A percentile compares a stretch with the other conserved stretches of the same genome.
Conservation (phyloP, 805 yeast species). For the Scheffersomyces amazonensis region DNA sequence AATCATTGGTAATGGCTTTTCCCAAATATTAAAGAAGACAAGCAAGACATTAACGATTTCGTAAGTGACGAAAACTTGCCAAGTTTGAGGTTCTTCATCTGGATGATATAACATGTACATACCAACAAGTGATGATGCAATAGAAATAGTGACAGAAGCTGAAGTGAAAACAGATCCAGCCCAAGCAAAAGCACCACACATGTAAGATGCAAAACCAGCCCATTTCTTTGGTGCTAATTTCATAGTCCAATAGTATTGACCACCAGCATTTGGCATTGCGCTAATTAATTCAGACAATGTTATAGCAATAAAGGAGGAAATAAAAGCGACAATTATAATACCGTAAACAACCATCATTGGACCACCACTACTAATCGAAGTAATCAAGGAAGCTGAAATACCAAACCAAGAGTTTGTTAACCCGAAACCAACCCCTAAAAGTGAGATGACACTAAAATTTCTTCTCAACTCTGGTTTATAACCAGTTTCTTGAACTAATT, state of each 20-base stretch:
- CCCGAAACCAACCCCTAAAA: slow-evolving; percentile 59
- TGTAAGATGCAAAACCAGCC: slow-evolving; percentile 49
- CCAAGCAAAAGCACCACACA: slow-evolving; percentile 64
- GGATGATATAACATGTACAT: slow-evolving; percentile 41
- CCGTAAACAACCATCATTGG: slow-evolving; percentile 58
- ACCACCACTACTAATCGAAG: slow-evolving; percentile 58
- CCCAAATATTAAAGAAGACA: slow-evolving; percentile 49
- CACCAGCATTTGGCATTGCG: slow-evolving; percentile 57
- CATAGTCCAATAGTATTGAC: slow-evolving; percentile 59
- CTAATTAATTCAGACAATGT: slow-evolving; percentile 53
- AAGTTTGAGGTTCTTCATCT: slow-evolving; percentile 37
- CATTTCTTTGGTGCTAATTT: slow-evolving; percentile 49
- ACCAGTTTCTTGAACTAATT: slow-evolving; percentile 26
- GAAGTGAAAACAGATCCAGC: slow-evolving; percentile 60
- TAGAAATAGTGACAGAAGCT: slow-evolving; percentile 55
- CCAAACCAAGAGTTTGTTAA: slow-evolving; percentile 63
- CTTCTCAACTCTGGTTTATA: slow-evolving; percentile 24
- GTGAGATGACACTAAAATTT: slow-evolving; percentile 41
- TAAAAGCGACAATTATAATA: slow-evolving; percentile 46
- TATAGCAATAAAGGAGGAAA: slow-evolving; percentile 47
- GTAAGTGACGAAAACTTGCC: slow-evolving; percentile 55
- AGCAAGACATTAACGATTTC: slow-evolving; percentile 43
- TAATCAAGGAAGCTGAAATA: slow-evolving; percentile 51
- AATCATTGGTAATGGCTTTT: slow-evolving; percentile 47
- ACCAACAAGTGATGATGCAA: slow-evolving; percentile 52